These are phyloP conservation scores for Cairneyella variabilis DNA, from an alignment of 495 filamentous ascomycete genomes.

Conservation along the genomic window DNA sequence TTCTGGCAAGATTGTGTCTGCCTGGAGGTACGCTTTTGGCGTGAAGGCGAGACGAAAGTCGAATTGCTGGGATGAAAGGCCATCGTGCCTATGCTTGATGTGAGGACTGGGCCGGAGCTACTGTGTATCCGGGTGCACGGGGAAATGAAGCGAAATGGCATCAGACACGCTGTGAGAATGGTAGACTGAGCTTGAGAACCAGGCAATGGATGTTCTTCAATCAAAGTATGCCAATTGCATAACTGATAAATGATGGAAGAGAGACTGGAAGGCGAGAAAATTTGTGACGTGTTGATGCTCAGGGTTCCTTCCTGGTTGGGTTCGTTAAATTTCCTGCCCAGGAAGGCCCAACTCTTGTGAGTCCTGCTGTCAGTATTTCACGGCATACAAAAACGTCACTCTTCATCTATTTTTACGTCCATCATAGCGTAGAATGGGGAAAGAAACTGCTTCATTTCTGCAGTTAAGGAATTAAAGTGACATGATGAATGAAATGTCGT, in stretches of 20 bases:
- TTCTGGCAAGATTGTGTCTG: background rate
- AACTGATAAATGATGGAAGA: background rate
- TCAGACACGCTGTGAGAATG: background rate
- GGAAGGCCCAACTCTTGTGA: background rate
- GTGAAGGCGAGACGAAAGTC: background rate
- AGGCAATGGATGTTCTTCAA: background rate
- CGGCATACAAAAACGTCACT: too few species aligned
- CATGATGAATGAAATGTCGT: background rate
- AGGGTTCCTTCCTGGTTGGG: too few species aligned
- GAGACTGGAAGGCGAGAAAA: background rate
- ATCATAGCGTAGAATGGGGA: too few species aligned
- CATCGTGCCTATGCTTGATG: background rate
- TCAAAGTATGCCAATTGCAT: background rate
- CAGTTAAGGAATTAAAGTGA: background rate
- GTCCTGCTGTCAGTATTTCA: too few species aligned
- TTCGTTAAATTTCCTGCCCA: too few species aligned
- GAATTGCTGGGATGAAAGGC: background rate
- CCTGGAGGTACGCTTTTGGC: background rate
- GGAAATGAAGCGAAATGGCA: background rate
- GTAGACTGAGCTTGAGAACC: background rate
- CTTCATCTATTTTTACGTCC: too few species aligned
- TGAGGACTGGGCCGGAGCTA: background rate
- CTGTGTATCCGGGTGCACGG: background rate
- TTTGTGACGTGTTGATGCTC: too few species aligned
- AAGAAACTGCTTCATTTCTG: background rate